Base-by-base conservation (phyloP, 2,329 filamentous ascomycete species). In the Orbilia blumenaviensis region DNA sequence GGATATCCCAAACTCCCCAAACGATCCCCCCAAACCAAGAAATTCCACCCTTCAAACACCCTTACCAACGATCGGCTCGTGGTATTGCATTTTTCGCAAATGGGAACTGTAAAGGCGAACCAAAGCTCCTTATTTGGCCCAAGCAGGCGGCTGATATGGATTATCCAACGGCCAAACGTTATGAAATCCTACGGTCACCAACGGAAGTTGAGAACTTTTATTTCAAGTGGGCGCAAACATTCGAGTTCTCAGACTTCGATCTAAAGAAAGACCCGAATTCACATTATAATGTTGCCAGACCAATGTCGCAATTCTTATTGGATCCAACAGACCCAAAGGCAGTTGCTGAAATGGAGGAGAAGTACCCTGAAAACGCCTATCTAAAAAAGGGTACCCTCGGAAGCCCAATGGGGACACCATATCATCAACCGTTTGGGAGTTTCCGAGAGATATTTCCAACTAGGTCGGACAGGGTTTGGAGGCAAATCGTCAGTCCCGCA, bases 371-470 rank as follows among this genome's bases (percentile, higher is more conserved):
- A 52, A 76, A 52, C 10, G 38, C 27, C 9, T 69, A 44, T 10
- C 5, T 76, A 1, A 60, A 58, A 16, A 68, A 62, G 16, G 46
- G 56, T 14, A 60, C 48, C 29, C 29, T 76, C 3, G 63, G 34
- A 7, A 76, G 72, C 27, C 72, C 72, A 18, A 58, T 60, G 7
- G 72, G 72, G 2, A 41, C 63, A 23, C 72, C 72, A 10, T 76
- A 76, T 29, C 72, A 69, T 23, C 72, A 76, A 21, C 42, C 72
- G 9, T 69, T 76, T 60, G 72, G 72, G 2, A 76, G 72, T 27
- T 76, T 76, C 18, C 48, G 72, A 25, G 72, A 76, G 64, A 76
- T 76, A 58, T 76, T 68, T 27, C 63, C 72, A 16, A 76, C 72
- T 10, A 48, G 41, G 23, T 41, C 56, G 1, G 72, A 76, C 58